These are phyloP conservation scores for Atkinsonella hypoxylon DNA, from an alignment of 2,329 filamentous ascomycete species.

Conservation along the genomic window DNA sequence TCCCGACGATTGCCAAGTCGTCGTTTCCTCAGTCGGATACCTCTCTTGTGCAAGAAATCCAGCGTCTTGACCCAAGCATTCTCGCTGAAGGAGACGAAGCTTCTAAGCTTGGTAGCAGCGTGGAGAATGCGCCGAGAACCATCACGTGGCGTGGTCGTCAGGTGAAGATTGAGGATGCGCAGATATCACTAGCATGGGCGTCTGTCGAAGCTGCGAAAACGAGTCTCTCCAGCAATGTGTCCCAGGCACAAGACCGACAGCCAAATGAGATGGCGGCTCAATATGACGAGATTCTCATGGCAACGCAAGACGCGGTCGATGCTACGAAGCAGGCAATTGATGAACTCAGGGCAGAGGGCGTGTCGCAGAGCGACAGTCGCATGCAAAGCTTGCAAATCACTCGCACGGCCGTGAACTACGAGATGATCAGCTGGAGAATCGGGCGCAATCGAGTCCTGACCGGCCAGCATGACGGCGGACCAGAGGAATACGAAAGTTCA, in stretches of 20 bases:
- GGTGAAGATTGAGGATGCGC: slow-evolving; percentile 83
- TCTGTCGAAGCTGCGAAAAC: slow-evolving; percentile 47
- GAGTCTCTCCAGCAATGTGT: slow-evolving; percentile 35
- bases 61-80: slow-evolving; percentile 56
- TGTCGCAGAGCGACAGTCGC: slow-evolving; percentile 69
- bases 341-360: slow-evolving; percentile 71
- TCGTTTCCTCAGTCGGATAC: slow-evolving; percentile 59
- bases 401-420: slow-evolving; percentile 85
- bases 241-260: slow-evolving; percentile 28
- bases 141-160: slow-evolving; percentile 78
- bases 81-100: slow-evolving; percentile 43
- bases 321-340: slow-evolving; percentile 89
- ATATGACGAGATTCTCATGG: slow-evolving; percentile 82
- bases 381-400: slow-evolving; percentile 93
- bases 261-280: slow-evolving; percentile 65
- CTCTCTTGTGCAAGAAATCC: slow-evolving; percentile 52
- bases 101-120: slow-evolving; percentile 34
- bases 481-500: slow-evolving; percentile 35
- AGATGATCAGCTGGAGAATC: slow-evolving; percentile 87
- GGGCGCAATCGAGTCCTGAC: slow-evolving; percentile 84
- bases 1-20: slow-evolving; percentile 65
- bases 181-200: slow-evolving; percentile 75
- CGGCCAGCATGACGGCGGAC: slow-evolving; percentile 67
- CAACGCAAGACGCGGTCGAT: slow-evolving; percentile 88
- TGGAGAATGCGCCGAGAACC: slow-evolving; percentile 53